Conservation (phyloP, 2,329 filamentous ascomycete genomes). For the Ramularia collo-cygni region DNA sequence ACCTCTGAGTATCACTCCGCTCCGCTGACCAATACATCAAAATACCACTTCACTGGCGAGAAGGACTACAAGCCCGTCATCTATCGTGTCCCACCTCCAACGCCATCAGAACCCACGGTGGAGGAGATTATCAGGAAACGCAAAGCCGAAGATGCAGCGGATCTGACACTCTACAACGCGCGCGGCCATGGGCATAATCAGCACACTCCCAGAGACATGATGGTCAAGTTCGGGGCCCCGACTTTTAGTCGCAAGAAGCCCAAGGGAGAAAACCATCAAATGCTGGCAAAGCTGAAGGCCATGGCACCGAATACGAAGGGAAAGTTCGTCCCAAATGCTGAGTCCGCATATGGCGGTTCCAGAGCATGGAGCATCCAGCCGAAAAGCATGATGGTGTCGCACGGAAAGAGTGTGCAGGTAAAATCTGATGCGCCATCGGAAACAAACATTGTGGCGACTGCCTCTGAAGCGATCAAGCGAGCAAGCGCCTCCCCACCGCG, state of each 20-base stretch:
- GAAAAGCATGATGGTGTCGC: background rate
- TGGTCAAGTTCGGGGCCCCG: slow-evolving; percentile 24
- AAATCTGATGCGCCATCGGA: background rate
- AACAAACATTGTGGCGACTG: too few relatives aligned
- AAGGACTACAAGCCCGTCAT: slow-evolving; percentile 19
- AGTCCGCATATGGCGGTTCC: too few relatives aligned
- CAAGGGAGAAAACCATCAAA: too few relatives aligned
- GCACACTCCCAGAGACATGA: slow-evolving; percentile 22
- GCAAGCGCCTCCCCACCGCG: too few relatives aligned
- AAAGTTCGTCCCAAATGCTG: too few relatives aligned
- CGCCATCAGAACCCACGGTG: slow-evolving; percentile 1
- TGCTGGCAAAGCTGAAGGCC: too few relatives aligned
- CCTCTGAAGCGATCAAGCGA: too few relatives aligned
- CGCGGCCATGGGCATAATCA: slow-evolving; percentile 24
- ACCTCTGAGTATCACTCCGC: slow-evolving; percentile 13
- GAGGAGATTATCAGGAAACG: slow-evolving; percentile 14
- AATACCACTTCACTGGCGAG: slow-evolving; percentile 26
- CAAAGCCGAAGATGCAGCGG: slow-evolving; percentile 10
- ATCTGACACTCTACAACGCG: slow-evolving; percentile 8
- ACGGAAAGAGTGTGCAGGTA: background rate
- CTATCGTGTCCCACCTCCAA: slow-evolving; percentile 12
- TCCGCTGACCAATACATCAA: slow-evolving; percentile 11
- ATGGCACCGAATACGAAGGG: too few relatives aligned
- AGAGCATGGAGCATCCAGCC: too few relatives aligned
- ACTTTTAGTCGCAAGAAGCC: slow-evolving; percentile 11